phyloP scores from a whole-genome alignment of 2,329 filamentous ascomycete genomes.

The Penicillium sp. region DNA sequence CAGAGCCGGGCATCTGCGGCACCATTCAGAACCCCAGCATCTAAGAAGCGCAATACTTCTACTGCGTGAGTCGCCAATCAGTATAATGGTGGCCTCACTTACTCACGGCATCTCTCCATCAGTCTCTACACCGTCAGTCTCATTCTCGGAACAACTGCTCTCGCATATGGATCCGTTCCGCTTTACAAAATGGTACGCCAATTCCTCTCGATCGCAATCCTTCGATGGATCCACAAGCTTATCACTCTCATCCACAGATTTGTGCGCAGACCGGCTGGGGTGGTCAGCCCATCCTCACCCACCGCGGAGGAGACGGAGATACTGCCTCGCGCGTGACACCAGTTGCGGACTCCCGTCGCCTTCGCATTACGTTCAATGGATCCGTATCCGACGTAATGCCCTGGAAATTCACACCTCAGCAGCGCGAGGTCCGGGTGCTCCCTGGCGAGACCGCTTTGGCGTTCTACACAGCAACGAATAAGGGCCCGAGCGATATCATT shows the following conservation, averaged over 20 bases:
- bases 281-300: constrained; percentile 84
- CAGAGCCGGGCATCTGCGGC: constrained; percentile 30
- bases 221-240: neutral
- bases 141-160: constrained; percentile 63
- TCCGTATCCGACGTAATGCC: constrained; percentile 93
- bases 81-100: neutral
- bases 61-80: constrained; percentile 48
- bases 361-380: constrained; percentile 94
- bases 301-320: constrained; percentile 67
- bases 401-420: constrained; percentile 97
- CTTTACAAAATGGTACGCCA: constrained; percentile 65
- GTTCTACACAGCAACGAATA: constrained; percentile 97
- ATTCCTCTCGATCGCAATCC: neutral
- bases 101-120: constrained; percentile 5
- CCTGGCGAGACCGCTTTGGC: constrained; percentile 96
- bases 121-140: constrained; percentile 67
- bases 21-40: constrained; percentile 38
- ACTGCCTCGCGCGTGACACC: constrained; percentile 77
- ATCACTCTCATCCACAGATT: constrained; percentile 38
- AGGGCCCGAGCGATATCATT: constrained; percentile 87
- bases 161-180: constrained; percentile 67
- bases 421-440: constrained; percentile 91
- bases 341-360: constrained; percentile 76
- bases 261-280: constrained; percentile 71
- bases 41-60: constrained; percentile 55